Percentiles rank a stretch among this genome's conserved stretches.
These are phyloP conservation scores for Pseudisothecium myosuroides DNA, from an alignment of 225 moss, liverwort and hornwort genomes.

Conservation along the genomic window DNA sequence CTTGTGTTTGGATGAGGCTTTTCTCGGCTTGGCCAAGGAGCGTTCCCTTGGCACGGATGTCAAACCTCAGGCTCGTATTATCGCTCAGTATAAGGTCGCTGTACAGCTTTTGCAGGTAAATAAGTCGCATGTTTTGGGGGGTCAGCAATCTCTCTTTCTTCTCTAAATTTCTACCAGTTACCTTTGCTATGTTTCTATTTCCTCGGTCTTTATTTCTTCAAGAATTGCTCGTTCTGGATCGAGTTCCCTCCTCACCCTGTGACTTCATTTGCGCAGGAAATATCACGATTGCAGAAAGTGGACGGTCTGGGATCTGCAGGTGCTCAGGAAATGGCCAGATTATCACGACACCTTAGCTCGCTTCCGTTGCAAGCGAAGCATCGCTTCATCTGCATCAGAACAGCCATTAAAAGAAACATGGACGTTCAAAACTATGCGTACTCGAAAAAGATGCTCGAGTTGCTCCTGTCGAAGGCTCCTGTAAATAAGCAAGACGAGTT, in stretches of 20 bases:
- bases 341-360: constrained; percentile 86
- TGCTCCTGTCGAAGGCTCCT: constrained; percentile 91
- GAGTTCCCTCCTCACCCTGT: background rate
- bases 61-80: constrained; percentile 90
- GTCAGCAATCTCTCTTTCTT: background rate
- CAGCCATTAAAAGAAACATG: constrained; percentile 97
- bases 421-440: constrained; percentile 95
- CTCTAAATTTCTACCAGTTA: background rate
- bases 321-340: constrained; percentile 97
- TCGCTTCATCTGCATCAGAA: constrained; percentile 92
- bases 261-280: constrained; percentile 56
- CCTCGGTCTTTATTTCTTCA: background rate
- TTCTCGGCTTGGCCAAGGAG: constrained; percentile 92
- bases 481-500: constrained; percentile 92
- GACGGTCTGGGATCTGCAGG: constrained; percentile 92
- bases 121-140: background rate
- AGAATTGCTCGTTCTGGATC: background rate
- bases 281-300: constrained; percentile 81
- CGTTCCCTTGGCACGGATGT: constrained; percentile 73
- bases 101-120: constrained; percentile 81
- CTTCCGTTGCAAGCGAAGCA: constrained; percentile 97
- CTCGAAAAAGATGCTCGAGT: constrained; percentile 90
- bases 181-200: background rate
- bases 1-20: constrained; percentile 91
- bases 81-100: constrained; percentile 92